Conservation (phyloP, 106 monocot genomes). For the Dendrobium huoshanense region DNA sequence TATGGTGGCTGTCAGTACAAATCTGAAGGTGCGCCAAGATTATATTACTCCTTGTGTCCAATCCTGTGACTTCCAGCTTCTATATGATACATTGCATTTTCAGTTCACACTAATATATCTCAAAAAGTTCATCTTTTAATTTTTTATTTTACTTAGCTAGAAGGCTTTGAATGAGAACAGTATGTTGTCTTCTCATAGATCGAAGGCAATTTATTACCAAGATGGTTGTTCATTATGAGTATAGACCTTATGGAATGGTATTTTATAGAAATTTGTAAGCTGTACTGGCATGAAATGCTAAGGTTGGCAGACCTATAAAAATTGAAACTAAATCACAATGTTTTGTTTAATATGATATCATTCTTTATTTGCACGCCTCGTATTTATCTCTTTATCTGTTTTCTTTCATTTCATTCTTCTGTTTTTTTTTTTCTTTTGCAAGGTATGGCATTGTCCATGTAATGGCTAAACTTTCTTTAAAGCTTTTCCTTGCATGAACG, state of each 20-base stretch:
- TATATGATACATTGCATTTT: background rate
- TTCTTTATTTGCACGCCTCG: background rate
- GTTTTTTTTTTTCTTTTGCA: background rate
- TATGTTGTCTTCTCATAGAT: slow-evolving; percentile 1
- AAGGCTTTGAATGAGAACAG: background rate
- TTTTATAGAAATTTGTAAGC: background rate
- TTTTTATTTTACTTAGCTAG: background rate
- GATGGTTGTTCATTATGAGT: background rate
- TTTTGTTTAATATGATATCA: background rate
- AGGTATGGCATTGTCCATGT: background rate
- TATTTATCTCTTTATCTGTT: background rate
- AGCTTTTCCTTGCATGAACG: background rate
- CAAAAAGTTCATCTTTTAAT: background rate
- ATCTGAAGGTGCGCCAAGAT: slow-evolving; percentile 53
- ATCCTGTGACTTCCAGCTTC: background rate
- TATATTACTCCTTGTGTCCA: background rate
- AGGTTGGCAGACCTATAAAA: background rate
- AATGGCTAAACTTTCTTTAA: background rate
- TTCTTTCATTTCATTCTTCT: background rate
- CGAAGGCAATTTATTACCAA: background rate
- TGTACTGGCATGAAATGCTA: background rate
- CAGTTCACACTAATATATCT: background rate
- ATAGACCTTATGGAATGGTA: background rate
- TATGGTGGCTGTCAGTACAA: slow-evolving; percentile 99
- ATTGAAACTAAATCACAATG: background rate